Base-by-base conservation (phyloP, 169 alveolate species). In the Amoebophrya sp. region DNA sequence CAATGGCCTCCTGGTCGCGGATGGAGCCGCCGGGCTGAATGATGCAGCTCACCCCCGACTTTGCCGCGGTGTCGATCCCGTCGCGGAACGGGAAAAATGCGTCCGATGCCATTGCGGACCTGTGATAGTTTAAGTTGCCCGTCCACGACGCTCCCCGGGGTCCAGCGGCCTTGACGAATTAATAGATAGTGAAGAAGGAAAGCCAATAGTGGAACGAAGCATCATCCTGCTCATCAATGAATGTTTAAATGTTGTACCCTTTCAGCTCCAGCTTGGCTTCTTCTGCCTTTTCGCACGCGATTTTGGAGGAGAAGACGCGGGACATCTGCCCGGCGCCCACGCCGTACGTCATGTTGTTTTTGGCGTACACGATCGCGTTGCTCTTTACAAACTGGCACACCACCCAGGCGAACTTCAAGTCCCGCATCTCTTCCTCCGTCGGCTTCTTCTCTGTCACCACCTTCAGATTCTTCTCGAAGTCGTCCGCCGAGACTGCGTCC, bases 21-120 rank as follows among this genome's bases (percentile, higher is more conserved):
- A 88, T 70, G 16, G 91, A 69, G 4, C 92, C 91, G 40, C 91
- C 93, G 0, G 93, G 93, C 39, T 91, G 92, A 40, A 88, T 92
- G 39, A 91, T 50, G 89, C 42, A 45, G 31, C 40, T 40, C 26
- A 91, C 93, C 2, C 93, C 93, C 10, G 31, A 31, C 13, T 41
- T 26, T 41, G 45, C 26, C 26, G 70, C 45, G 0, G 26, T 45
- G 45, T 91, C 93, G 78, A 88, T 88, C 69, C 88, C 43, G 45
- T 91, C 93, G 26, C 92, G 91, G 89, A 91, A 91, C n/a, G 93
- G 93, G 89, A 91, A 91, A 45, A 91, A 91, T 31, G 93, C 93
- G 70, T 91, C 93, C 1, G 89, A 45, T 10, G 92, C 43, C 40
- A 88, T 39, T 23, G 93, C 88, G 13, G 88, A 1, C n/a, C 88